Conservation (phyloP, 257 asterid genomes). For the Euphrasia confusa region DNA sequence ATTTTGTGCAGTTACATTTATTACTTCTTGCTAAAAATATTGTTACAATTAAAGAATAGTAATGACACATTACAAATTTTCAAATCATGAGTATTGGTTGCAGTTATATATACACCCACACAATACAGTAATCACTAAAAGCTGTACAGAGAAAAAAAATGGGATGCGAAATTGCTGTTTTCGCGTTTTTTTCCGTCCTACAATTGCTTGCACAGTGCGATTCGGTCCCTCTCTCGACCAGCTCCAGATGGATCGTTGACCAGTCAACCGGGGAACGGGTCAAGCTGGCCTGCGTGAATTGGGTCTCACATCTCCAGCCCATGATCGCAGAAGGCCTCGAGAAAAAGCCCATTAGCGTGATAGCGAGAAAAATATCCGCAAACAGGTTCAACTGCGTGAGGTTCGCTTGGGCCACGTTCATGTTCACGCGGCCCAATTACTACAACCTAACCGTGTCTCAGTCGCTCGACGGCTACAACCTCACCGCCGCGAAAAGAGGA, state of each 20-base stretch:
- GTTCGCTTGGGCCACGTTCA: slow-evolving; percentile 59
- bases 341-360: slow-evolving; percentile 38
- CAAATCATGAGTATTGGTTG: no score
- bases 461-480: slow-evolving; percentile 34
- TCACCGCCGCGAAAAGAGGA: slow-evolving; percentile 40
- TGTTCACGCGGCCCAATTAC: slow-evolving; percentile 50
- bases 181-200: slow-evolving; percentile 6
- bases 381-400: slow-evolving; percentile 71
- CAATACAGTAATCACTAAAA: no score
- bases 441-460: slow-evolving; percentile 36
- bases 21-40: no score
- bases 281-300: slow-evolving; percentile 51
- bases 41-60: no score
- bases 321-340: slow-evolving; percentile 53
- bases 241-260: slow-evolving; percentile 56
- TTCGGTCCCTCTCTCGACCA: slow-evolving; percentile 42
- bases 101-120: no score
- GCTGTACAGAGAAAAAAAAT: no score
- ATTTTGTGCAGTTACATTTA: no score
- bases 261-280: slow-evolving; percentile 38
- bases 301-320: slow-evolving; percentile 34
- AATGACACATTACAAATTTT: no score
- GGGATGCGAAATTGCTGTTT: neutral
- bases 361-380: slow-evolving; percentile 21
- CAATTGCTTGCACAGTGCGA: slow-evolving; percentile 19